These are phyloP conservation scores for Sporothrix brasiliensis DNA, from an alignment of 2,329 filamentous ascomycete species.

Conservation along the genomic window DNA sequence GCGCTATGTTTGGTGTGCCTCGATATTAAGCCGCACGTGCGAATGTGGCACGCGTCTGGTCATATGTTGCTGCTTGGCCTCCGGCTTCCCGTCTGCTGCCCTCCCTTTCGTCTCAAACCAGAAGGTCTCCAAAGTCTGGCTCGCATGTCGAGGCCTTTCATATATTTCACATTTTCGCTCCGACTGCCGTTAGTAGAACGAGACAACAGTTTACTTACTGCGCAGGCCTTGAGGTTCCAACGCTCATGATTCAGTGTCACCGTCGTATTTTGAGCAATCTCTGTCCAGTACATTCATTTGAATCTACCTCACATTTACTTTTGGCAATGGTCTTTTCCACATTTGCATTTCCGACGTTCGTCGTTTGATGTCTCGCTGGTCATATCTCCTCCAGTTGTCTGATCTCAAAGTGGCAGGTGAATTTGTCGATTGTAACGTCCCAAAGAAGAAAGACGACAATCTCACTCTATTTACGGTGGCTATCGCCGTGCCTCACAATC, in stretches of 20 bases:
- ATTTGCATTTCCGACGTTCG: neutral
- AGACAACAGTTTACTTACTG: neutral
- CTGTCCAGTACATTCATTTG: neutral
- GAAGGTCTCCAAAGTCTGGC: conserved; percentile 6
- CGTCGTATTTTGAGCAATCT: neutral
- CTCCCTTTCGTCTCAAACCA: conserved; percentile 9
- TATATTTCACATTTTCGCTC: neutral
- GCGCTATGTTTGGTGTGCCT: neutral
- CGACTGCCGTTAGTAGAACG: neutral
- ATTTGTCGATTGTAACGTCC: neutral
- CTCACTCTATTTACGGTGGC: neutral
- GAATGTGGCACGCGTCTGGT: conserved; percentile 2
- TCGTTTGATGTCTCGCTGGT: neutral
- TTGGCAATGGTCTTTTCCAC: neutral
- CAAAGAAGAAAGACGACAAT: neutral
- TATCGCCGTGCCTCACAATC: conserved; percentile 15
- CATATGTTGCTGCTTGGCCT: conserved; percentile 6
- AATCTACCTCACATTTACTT: neutral
- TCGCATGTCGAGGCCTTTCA: neutral
- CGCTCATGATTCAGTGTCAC: neutral
- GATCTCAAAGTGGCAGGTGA: conserved; percentile 12
- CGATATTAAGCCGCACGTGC: conserved; percentile 21
- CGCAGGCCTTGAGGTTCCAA: too few species aligned
- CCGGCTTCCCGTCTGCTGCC: neutral
- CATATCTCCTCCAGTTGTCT: neutral